A percentile compares a stretch with the other conserved stretches of the same genome.
Evolutionary conservation across 1,284 basidiomycete genomes (phyloP).

Genomic region (Pulchroboletus neoregius): DNA sequence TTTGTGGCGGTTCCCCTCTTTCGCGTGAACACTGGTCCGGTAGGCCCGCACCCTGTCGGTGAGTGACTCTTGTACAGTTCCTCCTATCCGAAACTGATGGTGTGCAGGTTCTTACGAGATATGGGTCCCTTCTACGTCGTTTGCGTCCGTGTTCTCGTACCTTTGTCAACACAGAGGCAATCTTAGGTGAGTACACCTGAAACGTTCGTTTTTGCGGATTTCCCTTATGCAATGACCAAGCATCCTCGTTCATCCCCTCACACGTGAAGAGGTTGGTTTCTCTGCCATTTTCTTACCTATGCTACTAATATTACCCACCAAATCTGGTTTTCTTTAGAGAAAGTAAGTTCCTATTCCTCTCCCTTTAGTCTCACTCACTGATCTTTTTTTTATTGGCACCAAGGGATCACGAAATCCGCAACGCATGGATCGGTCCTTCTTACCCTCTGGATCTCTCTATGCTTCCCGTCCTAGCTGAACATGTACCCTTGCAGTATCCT

Average conservation of each 20-base stretch:
- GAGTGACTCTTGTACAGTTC: slow-evolving; percentile 20
- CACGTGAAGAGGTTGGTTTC: slow-evolving; percentile 54
- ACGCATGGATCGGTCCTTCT: slow-evolving; percentile 68
- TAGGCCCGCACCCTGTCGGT: slow-evolving; percentile 76
- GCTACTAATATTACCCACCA: not conserved
- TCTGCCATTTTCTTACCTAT: not conserved
- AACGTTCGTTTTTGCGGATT: not conserved
- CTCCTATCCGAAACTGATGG: not conserved
- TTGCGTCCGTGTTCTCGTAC: slow-evolving; percentile 68
- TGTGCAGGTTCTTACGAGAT: slow-evolving; percentile 70
- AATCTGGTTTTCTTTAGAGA: slow-evolving; percentile 26
- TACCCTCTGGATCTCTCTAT: slow-evolving; percentile 59
- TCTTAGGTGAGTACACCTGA: slow-evolving; percentile 48
- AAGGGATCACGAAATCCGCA: slow-evolving; percentile 62
- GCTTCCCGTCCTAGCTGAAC: slow-evolving; percentile 47
- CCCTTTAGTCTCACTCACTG: not conserved
- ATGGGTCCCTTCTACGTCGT: slow-evolving; percentile 70
- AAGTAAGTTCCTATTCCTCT: slow-evolving; percentile 25
- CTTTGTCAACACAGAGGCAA: slow-evolving; percentile 61
- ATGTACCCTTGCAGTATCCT: slow-evolving; percentile 66
- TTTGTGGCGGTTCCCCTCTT: slow-evolving; percentile 73
- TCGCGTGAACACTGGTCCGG: slow-evolving; percentile 62
- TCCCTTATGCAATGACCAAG: not conserved
- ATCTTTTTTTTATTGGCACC: not conserved
- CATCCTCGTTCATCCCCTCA: slow-evolving; percentile 68